Conservation (phyloP, 129 eudicot species). For the Heracleum sosnowskyi region DNA sequence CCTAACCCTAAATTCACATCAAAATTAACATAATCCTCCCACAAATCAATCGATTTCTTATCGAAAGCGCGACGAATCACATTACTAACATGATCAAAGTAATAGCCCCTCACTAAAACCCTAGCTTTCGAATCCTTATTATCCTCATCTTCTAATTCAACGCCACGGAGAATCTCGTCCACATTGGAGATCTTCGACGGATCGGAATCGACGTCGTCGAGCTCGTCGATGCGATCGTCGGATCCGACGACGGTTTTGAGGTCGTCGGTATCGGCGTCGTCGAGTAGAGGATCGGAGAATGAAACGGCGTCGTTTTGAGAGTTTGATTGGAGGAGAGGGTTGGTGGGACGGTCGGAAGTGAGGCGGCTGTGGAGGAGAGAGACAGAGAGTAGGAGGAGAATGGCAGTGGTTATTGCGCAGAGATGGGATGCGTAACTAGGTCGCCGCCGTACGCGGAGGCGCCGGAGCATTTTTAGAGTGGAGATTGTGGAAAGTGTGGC, state of each 20-base stretch:
- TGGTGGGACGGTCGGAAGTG: slow-evolving; percentile 30
- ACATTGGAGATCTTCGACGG: slow-evolving; percentile 22
- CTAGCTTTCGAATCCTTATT: slow-evolving; percentile 11
- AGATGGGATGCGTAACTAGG: slow-evolving; percentile 54
- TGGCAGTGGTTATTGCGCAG: slow-evolving; percentile 60
- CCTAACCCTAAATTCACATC: slow-evolving; percentile 28
- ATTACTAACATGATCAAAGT: slow-evolving; percentile 57
- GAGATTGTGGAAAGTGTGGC: neutral
- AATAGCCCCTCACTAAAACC: slow-evolving; percentile 34
- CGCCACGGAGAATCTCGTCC: slow-evolving; percentile 26
- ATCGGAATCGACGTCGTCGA: slow-evolving; percentile 41
- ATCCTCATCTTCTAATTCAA: slow-evolving; percentile 39
- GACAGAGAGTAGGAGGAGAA: slow-evolving; percentile 81
- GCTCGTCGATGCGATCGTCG: slow-evolving; percentile 77
- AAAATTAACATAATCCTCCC: slow-evolving; percentile 55
- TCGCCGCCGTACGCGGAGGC: slow-evolving; percentile 77
- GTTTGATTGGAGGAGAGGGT: slow-evolving; percentile 22
- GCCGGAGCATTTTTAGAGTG: slow-evolving; percentile 30
- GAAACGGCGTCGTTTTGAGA: slow-evolving; percentile 27
- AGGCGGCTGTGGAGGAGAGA: slow-evolving; percentile 74
- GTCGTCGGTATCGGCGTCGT: slow-evolving; percentile 44
- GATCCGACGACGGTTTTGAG: slow-evolving; percentile 24
- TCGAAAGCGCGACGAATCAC: slow-evolving; percentile 60
- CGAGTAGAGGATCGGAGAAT: slow-evolving; percentile 38
- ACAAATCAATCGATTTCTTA: slow-evolving; percentile 54